phyloP scores from a whole-genome alignment of 345 rosid species.

The Trapa bicornis region DNA sequence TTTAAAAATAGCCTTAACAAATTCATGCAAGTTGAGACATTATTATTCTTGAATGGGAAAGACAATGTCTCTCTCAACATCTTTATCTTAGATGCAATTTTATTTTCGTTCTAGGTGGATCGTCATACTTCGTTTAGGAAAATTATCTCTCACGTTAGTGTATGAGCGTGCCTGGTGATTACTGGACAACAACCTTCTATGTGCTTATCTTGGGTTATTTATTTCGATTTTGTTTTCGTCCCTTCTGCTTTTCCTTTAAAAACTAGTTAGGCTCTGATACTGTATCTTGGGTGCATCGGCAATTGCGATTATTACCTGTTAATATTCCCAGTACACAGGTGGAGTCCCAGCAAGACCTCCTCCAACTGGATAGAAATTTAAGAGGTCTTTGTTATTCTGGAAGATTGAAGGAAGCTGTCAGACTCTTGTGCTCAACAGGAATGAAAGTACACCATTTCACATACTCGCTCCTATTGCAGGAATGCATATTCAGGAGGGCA shows the following conservation, averaged over 20 bases:
- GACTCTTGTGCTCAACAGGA: slow-evolving; percentile 33
- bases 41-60: background rate
- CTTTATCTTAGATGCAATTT: background rate
- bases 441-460: slow-evolving; percentile 25
- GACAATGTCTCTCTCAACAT: background rate
- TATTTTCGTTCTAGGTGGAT: background rate
- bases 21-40: background rate
- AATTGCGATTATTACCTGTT: slow-evolving; percentile 14
- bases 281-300: slow-evolving; percentile 3
- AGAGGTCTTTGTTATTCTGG: slow-evolving; percentile 49
- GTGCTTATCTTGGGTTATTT: background rate
- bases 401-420: slow-evolving; percentile 55
- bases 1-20: background rate
- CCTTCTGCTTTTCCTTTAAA: background rate
- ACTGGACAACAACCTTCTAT: background rate
- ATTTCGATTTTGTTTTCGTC: background rate
- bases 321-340: slow-evolving; percentile 68
- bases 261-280: background rate
- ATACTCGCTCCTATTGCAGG: slow-evolving; percentile 50
- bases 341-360: slow-evolving; percentile 17
- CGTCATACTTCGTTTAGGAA: background rate
- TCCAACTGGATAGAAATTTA: slow-evolving; percentile 37
- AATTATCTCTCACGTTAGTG: background rate
- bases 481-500: slow-evolving; percentile 41
- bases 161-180: background rate